Base-by-base conservation (phyloP, 805 yeast species). In the Yarrowia sp. region DNA sequence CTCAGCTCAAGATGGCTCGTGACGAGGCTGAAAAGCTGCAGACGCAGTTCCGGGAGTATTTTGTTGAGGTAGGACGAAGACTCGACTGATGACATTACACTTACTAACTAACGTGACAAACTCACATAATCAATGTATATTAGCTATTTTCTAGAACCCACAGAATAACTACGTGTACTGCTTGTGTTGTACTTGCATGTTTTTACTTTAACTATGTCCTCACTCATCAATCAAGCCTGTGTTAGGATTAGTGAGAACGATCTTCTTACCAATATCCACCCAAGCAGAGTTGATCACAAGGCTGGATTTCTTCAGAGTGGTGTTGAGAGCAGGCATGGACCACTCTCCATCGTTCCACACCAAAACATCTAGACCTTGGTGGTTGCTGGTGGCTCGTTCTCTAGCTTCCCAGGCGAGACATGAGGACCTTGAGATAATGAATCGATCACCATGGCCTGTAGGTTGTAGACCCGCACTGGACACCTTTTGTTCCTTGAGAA, bases 11-110 rank as follows among this genome's bases (percentile, higher is more conserved):
- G 19, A 24, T 36, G 40, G 61, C 61, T 17, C 22, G 46, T n/a
- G 61, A 54, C 1, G 61, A 36, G n/a, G 38, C 61, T 2, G 61
- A 54, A 1, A 54, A 54, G 16, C 46, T 54, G 17, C 61, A 54
- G 35, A 54, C 61, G 9, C 61, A 54, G 61, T 54, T 54, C 26
- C n/a, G 61, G 4, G 46, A 54, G 35, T 54, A 54, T 14, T 36
- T 54, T 28, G 61, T 54, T 11, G 61, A 54, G 35, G 35, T 54
- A 0, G 61, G 61, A 11, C 9, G 61, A n/a, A 9, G 61, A 8
- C 36, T 54, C 12, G 38, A 36, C 19, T 54, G 21, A 43, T 9
- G 10, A 16, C 12, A 38, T 16, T 26, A 48, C 54, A 48, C 26
- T 49, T 10, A 17, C 30, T 40, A 22, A 48, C 54, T 48, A 48